Evolutionary conservation across 495 filamentous ascomycete genomes (phyloP), one percentile per base, ranked within the genome.

Genomic region (Aspergillus kassunensis): DNA sequence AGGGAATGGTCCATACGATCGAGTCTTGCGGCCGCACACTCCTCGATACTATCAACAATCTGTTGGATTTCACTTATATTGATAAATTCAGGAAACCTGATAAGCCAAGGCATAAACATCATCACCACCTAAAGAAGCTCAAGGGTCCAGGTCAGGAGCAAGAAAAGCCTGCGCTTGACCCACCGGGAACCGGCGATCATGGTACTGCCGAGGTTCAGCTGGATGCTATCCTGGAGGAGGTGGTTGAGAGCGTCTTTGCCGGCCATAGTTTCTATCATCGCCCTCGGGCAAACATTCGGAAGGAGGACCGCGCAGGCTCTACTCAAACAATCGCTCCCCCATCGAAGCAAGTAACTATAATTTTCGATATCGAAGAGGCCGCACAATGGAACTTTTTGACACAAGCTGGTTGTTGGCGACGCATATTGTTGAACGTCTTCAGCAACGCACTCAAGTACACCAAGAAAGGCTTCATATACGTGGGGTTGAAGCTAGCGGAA

Each of bases 1-100:
- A 70, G 34, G 78, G 76, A 19, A 80, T 85, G 60, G 72, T 86
- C 0, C 73, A 83, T 49, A 86, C 83, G 25, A 78, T 89, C 29
- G 80, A 86, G 31, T 78, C 79, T 1, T 89, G 82, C 45, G 83
- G 81, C 4, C 78, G 77, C 34, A 88, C 85, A 0, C 64, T 89
- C 0, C 70, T 90, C 9, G 85, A 88, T 55, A 87, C 83, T 0
- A 82, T 89, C 53, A 82, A 87, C 50, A 81, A 88, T 60, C 67
- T 83, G 60, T 58, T 86, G 0, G 81, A 85, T 54, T 77, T 80
- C 55, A 72, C 76, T 0, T 61, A 56, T 20, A 63, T 65, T 30
- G 50, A 61, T 44, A 48, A 65, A 21, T 62, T 55, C 25, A 43
- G 45, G 13, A 58, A 60, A 34, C 29, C 33, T 11, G 18, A 10